These are phyloP conservation scores for Aspergillus affinis DNA, from an alignment of 495 filamentous ascomycete species.

Conservation along the genomic window DNA sequence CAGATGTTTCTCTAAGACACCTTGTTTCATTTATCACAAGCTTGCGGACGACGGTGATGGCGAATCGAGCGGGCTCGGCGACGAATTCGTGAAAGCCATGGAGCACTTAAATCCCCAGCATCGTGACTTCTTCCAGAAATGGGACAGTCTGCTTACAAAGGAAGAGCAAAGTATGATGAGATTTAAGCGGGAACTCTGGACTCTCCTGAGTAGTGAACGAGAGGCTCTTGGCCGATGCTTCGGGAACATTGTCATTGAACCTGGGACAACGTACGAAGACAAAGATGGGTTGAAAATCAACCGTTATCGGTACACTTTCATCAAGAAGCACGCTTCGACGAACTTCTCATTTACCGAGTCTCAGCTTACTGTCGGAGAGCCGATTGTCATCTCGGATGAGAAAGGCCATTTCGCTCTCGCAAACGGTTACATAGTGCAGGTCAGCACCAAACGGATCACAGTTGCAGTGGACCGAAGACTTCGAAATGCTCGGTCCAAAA, in stretches of 20 bases:
- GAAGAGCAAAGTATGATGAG: conserved; percentile 87
- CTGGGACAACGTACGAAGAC: conserved; percentile 68
- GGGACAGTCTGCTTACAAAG: conserved; percentile 89
- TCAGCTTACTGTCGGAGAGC: conserved; percentile 84
- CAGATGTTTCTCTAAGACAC: conserved; percentile 80
- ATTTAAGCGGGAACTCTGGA: conserved; percentile 89
- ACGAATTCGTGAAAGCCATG: conserved; percentile 74
- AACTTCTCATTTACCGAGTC: conserved; percentile 85
- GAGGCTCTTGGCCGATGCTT: conserved; percentile 83
- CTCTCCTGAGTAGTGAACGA: conserved; percentile 83
- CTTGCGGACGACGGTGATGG: conserved; percentile 81
- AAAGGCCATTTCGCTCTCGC: conserved; percentile 91
- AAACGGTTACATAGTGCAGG: conserved; percentile 81
- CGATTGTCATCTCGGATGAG: conserved; percentile 95
- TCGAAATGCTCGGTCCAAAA: conserved; percentile 77
- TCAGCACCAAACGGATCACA: conserved; percentile 69
- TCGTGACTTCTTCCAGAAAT: conserved; percentile 84
- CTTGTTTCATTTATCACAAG: conserved; percentile 94
- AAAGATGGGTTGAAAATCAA: conserved; percentile 76
- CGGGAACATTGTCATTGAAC: conserved; percentile 72
- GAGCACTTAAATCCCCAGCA: conserved; percentile 70
- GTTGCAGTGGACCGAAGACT: conserved; percentile 87
- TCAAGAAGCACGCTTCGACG: conserved; percentile 58
- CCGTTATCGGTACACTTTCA: conserved; percentile 78
- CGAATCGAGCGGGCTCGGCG: conserved; percentile 71